A percentile compares a stretch with the other conserved stretches of the same genome.
Evolutionary conservation across 2,329 filamentous ascomycete species (phyloP).

Genomic region (Xylariaceae sp.): DNA sequence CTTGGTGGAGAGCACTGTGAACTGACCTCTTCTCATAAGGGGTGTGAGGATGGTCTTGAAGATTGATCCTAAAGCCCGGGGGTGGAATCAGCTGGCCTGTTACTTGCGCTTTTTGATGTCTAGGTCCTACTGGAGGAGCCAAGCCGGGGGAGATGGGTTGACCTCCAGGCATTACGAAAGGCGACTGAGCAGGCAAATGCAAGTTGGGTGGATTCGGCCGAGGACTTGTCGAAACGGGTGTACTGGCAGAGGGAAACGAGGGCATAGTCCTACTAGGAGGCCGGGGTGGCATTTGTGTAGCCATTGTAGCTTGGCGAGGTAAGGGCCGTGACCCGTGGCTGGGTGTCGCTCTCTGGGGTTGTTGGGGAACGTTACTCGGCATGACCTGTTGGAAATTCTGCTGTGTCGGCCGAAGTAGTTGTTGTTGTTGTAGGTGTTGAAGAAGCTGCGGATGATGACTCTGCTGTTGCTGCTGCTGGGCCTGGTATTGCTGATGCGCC

Average conservation of each 20-base stretch:
- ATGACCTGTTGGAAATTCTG: not conserved
- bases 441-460: constrained; percentile 13
- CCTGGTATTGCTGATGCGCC: constrained; percentile 3
- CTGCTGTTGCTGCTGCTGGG: constrained; percentile 3
- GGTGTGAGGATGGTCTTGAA: constrained; percentile 38
- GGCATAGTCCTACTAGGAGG: not conserved
- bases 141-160: constrained; percentile 5
- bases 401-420: not conserved
- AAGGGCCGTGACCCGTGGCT: not conserved
- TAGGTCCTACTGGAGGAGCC: not conserved
- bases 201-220: not conserved
- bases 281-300: not conserved
- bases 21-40: constrained; percentile 41
- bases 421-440: constrained; percentile 10
- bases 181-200: not conserved
- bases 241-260: not conserved
- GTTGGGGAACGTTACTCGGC: not conserved
- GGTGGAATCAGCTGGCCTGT: constrained; percentile 22
- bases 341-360: not conserved
- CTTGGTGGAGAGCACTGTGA: constrained; percentile 43
- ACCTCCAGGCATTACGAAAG: not conserved
- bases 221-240: not conserved
- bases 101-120: not conserved
- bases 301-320: constrained; percentile 1
- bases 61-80: constrained; percentile 17